Evolutionary conservation across 257 asterid genomes (phyloP).

Genomic region (Eucommia ulmoides): DNA sequence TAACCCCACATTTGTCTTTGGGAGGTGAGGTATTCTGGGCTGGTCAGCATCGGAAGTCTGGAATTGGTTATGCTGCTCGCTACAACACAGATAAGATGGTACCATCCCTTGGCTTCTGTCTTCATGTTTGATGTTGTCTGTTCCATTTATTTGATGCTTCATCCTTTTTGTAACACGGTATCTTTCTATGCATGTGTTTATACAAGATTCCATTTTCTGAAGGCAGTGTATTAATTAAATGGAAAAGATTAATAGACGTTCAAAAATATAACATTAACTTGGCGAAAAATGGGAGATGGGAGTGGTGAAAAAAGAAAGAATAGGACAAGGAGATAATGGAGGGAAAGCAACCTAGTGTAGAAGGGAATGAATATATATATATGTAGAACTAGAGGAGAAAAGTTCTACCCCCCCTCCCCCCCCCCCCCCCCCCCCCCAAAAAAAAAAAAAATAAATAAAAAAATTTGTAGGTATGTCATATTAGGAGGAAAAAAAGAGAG

Average conservation of each 20-base stretch:
- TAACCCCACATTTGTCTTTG: conserved; percentile 59
- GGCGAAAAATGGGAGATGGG: no score
- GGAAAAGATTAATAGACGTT: not conserved
- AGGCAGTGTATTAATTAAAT: not conserved
- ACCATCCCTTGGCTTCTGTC: conserved; percentile 4
- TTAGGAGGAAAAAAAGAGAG: no score
- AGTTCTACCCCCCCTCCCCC: not conserved
- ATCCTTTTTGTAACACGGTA: not conserved
- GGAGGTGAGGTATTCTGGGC: conserved; percentile 98
- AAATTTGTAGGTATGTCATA: no score
- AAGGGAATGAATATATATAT: no score
- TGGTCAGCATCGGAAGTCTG: conserved; percentile 90
- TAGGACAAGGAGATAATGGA: no score
- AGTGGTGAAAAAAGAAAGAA: no score
- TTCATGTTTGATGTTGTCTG: not conserved
- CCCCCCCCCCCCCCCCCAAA: not conserved
- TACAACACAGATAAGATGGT: conserved; percentile 92
- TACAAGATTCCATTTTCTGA: not conserved
- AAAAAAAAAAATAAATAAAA: not conserved
- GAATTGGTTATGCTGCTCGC: conserved; percentile 85
- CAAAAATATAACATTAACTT: no score
- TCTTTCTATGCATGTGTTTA: not conserved
- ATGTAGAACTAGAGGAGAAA: not conserved
- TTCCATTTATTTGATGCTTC: not conserved
- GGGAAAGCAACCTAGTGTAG: no score